Base-by-base conservation (phyloP, 257 asterid genomes). In the Leonotis leonurus region DNA sequence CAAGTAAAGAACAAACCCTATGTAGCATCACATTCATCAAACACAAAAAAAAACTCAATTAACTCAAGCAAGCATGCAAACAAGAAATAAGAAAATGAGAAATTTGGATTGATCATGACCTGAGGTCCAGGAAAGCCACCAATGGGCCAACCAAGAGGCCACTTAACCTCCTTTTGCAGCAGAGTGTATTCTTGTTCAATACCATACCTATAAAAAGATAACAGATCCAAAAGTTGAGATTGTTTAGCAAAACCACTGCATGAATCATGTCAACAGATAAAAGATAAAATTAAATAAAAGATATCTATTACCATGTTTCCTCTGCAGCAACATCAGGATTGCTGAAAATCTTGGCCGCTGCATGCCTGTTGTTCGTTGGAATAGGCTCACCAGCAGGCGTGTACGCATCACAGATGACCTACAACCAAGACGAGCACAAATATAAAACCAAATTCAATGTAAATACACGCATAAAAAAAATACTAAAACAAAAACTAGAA, bases 101-200 rank as follows among this genome's bases (percentile, higher is more conserved):
- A n/a, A n/a, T 21, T 9, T n/a, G 41, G 24, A 8, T 11, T 5
- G 10, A 44, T 16, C 10, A n/a, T 48, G 67, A 90, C 97, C 92
- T 90, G 97, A 59, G 98, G 95, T 56, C 96, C 95, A 3, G 96
- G 98, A 29, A 24, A 90, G 41, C 98, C 98, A 9, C 98, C 96
- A 10, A 49, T 10, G n/a, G 96, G 96, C 98, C 98, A 90, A 41
- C 98, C 98, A 18, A 90, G 55, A 14, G 98, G 98, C 98, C 98
- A 90, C 50, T 79, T 85, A 12, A 79, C 76, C 24, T 84, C 81
- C 78, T 73, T 90, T 62, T 90, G 82, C 80, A 90, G 52, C 54
- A 90, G 70, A 70, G 98, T 90, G 72, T 90, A 90, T 59, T 90
- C 98, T 82, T 90, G 96, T 79, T 90, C 96, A 40, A 90, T 85